These are phyloP conservation scores for Umbelopsis vinacea DNA, from an alignment of 192 early-diverging fungal species.

Conservation along the genomic window DNA sequence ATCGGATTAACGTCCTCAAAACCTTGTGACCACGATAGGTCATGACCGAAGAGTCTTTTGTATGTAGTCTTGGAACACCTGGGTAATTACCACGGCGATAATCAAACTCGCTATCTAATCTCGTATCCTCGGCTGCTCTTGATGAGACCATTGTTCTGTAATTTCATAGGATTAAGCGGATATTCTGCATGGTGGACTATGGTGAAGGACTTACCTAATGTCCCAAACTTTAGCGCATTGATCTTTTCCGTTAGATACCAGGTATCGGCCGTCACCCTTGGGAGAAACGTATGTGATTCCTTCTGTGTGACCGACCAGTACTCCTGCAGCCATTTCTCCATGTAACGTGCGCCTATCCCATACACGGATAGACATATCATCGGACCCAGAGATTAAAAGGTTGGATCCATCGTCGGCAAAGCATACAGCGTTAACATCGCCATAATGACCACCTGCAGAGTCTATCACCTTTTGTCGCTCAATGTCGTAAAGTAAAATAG, in stretches of 20 bases:
- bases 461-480: conserved; percentile 53
- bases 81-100: conserved; percentile 41
- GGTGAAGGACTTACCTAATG: conserved; percentile 36
- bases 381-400: conserved; percentile 64
- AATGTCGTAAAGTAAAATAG: conserved; percentile 59
- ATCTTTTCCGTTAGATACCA: conserved; percentile 73
- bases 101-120: conserved; percentile 11
- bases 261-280: conserved; percentile 67
- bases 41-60: conserved; percentile 59
- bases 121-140: conserved; percentile 20
- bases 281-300: conserved; percentile 71
- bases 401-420: conserved; percentile 59
- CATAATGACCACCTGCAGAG: conserved; percentile 54
- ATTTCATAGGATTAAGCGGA: background rate
- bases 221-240: conserved; percentile 74
- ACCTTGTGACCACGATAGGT: conserved; percentile 67
- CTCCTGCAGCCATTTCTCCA: conserved; percentile 52
- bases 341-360: conserved; percentile 63
- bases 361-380: conserved; percentile 63
- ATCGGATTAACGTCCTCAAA: conserved; percentile 69
- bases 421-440: conserved; percentile 73
- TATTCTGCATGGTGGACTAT: background rate
- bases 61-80: conserved; percentile 38
- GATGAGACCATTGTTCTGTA: conserved; percentile 26
- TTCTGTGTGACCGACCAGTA: conserved; percentile 72